These are phyloP conservation scores for Glutinoglossum americanum DNA, from an alignment of 495 filamentous ascomycete genomes.

Conservation along the genomic window DNA sequence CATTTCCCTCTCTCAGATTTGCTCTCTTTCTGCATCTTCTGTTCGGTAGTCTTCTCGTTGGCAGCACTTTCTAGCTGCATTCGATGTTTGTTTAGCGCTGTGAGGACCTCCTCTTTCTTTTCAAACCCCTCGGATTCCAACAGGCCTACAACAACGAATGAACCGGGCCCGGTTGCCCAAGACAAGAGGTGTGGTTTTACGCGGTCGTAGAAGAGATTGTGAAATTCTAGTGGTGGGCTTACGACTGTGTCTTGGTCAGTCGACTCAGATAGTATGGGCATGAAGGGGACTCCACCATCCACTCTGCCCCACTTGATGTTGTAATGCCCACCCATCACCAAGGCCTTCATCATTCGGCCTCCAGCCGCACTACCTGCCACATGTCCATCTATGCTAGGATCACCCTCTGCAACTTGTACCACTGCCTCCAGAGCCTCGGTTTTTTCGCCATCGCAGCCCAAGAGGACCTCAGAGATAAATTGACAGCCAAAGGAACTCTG, in stretches of 20 bases:
- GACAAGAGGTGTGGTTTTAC: constrained; percentile 50
- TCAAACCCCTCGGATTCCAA: constrained; percentile 61
- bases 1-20: constrained; percentile 12
- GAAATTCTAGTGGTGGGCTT: constrained; percentile 62
- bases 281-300: constrained; percentile 13
- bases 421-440: constrained; percentile 43
- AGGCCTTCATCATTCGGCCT: constrained; percentile 72
- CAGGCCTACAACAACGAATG: constrained; percentile 62
- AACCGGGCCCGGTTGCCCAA: constrained; percentile 74
- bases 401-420: constrained; percentile 41
- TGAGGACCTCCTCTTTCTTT: constrained; percentile 38
- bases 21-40: constrained; percentile 17
- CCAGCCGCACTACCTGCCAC: constrained; percentile 37
- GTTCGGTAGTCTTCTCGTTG: constrained; percentile 10
- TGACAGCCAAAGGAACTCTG: constrained; percentile 66
- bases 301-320: constrained; percentile 47
- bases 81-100: constrained; percentile 36
- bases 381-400: constrained; percentile 34
- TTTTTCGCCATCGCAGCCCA: constrained; percentile 58
- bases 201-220: constrained; percentile 49
- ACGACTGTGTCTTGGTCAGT: constrained; percentile 21
- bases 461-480: constrained; percentile 60
- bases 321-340: constrained; percentile 71
- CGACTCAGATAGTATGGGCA: neutral
- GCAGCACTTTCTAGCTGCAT: constrained; percentile 30